Conservation (phyloP, 1,284 basidiomycete genomes). For the Ganoderma leucocontextum region DNA sequence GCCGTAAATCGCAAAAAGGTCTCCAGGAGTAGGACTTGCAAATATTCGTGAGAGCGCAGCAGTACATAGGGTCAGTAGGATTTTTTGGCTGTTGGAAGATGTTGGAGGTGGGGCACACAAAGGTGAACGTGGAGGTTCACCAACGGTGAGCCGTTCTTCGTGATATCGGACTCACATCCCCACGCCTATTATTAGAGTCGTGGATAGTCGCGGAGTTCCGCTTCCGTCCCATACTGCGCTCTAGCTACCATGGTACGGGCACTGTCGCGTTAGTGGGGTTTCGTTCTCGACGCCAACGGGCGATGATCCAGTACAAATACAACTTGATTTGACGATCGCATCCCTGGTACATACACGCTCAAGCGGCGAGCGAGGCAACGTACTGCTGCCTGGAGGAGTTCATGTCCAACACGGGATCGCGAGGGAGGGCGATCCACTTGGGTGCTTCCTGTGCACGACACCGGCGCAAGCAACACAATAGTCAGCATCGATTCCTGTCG, state of each 20-base stretch:
- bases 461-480: neutral
- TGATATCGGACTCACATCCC: neutral
- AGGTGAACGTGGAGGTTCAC: neutral
- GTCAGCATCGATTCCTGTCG: neutral
- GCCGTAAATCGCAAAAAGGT: neutral
- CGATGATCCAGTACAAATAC: neutral
- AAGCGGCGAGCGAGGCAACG: constrained; percentile 7
- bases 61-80: too few species aligned
- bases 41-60: too few species aligned
- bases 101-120: too few species aligned
- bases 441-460: neutral
- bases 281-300: neutral
- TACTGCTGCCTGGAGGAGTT: constrained; percentile 10
- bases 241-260: neutral
- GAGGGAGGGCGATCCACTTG: constrained; percentile 7
- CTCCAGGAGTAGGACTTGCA: too few species aligned
- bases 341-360: neutral
- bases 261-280: neutral
- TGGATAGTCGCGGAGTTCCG: neutral
- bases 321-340: neutral
- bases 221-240: neutral
- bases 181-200: neutral
- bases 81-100: too few species aligned
- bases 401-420: constrained; percentile 1
- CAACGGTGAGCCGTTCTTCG: neutral